Evolutionary conservation across 495 filamentous ascomycete genomes (phyloP), one percentile per base, ranked within the genome.

Genomic region (Aspergillus wentii): DNA sequence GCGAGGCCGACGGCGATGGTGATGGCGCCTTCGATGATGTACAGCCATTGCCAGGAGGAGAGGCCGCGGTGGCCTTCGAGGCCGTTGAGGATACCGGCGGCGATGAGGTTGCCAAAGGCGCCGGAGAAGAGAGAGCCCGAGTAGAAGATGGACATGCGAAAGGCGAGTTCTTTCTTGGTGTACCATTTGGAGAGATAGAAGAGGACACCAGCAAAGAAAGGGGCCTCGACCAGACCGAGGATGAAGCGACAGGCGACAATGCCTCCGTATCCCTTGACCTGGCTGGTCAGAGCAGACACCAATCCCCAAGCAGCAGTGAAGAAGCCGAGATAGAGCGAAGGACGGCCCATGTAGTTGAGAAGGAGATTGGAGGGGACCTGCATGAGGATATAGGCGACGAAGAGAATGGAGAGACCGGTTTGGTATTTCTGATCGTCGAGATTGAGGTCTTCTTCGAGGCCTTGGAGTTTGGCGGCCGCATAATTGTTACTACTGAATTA

Each of bases 71-170:
- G 40, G 19, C 65, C 65, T 13, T 52, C 55, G 11, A 78, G 41
- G 1, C 66, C 68, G 7, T 50, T 41, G 14, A 72, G 46, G 20
- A 76, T 71, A 18, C 77, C 70, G n/a, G 71, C 66, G 3, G 78
- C 75, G 15, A 86, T 68, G 15, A 84, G 57, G 8, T 79, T 79
- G 7, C 78, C 78, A 54, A 85, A 84, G 2, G 80, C 80, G 11
- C 80, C 79, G 43, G 64, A 71, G 8, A 83, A 54, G 11, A 80
- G 64, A 4, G 80, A 79, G 13, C 76, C 78, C 33, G 76, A 80
- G 59, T 83, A 83, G 57, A 85, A 85, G 33, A 82, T 69, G 43
- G 72, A 74, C 56, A 75, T 82, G 17, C 78, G 71, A 19, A 78
- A 57, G 9, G 67, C 71, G 23, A 80, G 46, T 52, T 82, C 77